Percentiles rank a stretch among this genome's conserved stretches.
phyloP scores from a whole-genome alignment of 2,329 filamentous ascomycete genomes.

The Pezicula rhizophila region DNA sequence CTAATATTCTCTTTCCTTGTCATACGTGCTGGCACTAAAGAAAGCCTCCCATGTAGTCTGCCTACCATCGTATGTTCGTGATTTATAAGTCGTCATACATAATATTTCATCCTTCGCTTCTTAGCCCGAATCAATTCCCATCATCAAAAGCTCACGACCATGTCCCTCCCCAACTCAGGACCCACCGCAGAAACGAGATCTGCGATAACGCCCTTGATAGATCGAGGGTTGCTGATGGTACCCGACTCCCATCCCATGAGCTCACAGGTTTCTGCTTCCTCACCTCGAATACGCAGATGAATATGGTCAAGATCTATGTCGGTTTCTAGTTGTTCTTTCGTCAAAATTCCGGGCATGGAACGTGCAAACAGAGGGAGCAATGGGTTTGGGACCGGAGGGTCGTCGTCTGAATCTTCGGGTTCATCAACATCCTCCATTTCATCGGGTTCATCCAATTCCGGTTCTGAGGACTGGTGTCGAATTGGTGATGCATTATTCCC shows the following conservation, averaged over 20 bases:
- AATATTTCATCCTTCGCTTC: neutral
- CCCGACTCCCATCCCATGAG: conserved; percentile 54
- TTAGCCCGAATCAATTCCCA: neutral
- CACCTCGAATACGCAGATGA: conserved; percentile 35
- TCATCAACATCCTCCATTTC: neutral
- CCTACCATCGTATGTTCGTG: neutral
- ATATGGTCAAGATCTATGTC: conserved; percentile 54
- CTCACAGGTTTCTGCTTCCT: conserved; percentile 40
- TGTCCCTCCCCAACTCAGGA: conserved; percentile 45
- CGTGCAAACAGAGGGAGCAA: conserved; percentile 48
- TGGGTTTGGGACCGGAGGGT: conserved; percentile 8
- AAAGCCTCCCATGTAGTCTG: neutral
- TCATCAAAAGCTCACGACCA: conserved; percentile 51
- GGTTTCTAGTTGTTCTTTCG: conserved; percentile 43
- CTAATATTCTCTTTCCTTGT: no score
- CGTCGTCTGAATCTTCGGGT: conserved; percentile 13
- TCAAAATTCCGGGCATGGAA: conserved; percentile 61
- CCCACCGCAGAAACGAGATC: conserved; percentile 64
- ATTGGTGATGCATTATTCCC: neutral
- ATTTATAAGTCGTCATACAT: neutral
- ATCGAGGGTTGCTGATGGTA: conserved; percentile 40
- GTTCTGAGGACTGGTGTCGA: conserved; percentile 10
- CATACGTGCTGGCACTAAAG: no score
- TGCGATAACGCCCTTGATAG: conserved; percentile 57
- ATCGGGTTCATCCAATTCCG: neutral